Conservation (phyloP, 1,284 basidiomycete species). For the Cutaneotrichosporon mucoides region DNA sequence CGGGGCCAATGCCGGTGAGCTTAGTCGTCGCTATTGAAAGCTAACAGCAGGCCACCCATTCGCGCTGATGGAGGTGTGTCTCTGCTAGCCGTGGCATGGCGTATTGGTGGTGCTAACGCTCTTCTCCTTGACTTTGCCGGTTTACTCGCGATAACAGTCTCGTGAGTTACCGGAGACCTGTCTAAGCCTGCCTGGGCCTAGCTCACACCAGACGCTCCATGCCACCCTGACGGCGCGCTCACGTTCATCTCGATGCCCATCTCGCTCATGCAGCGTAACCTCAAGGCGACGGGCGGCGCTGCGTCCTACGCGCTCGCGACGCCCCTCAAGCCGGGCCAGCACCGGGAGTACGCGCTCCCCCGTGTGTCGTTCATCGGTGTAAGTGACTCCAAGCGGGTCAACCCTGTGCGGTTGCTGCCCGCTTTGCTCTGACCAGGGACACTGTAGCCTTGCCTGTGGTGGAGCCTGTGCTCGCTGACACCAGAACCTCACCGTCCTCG, state of each 20-base stretch:
- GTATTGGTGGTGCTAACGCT: neutral
- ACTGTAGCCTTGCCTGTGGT: too few relatives aligned
- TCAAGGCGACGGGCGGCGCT: slow-evolving; percentile 52
- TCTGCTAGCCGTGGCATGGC: slow-evolving; percentile 10
- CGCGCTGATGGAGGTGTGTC: slow-evolving; percentile 61
- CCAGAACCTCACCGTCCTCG: slow-evolving; percentile 41
- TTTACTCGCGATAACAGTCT: neutral
- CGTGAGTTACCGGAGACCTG: neutral
- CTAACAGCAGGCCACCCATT: slow-evolving; percentile 55
- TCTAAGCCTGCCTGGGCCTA: too few relatives aligned
- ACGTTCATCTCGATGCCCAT: slow-evolving; percentile 62
- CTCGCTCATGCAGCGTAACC: slow-evolving; percentile 59
- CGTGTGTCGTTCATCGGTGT: slow-evolving; percentile 60
- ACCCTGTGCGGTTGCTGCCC: too few relatives aligned
- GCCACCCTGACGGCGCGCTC: slow-evolving; percentile 59
- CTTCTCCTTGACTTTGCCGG: too few relatives aligned
- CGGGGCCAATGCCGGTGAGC: slow-evolving; percentile 32
- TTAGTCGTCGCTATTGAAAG: neutral
- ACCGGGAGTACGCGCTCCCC: slow-evolving; percentile 43
- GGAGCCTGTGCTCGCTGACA: neutral
- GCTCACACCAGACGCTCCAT: slow-evolving; percentile 50
- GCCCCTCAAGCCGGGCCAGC: slow-evolving; percentile 41
- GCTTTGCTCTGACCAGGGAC: too few relatives aligned
- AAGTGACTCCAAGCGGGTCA: slow-evolving; percentile 10
- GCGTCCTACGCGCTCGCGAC: slow-evolving; percentile 58